A percentile compares a stretch with the other conserved stretches of the same genome.
These are phyloP conservation scores for Moniliophthora roreri DNA, from an alignment of 1,284 basidiomycete genomes.

Conservation along the genomic window DNA sequence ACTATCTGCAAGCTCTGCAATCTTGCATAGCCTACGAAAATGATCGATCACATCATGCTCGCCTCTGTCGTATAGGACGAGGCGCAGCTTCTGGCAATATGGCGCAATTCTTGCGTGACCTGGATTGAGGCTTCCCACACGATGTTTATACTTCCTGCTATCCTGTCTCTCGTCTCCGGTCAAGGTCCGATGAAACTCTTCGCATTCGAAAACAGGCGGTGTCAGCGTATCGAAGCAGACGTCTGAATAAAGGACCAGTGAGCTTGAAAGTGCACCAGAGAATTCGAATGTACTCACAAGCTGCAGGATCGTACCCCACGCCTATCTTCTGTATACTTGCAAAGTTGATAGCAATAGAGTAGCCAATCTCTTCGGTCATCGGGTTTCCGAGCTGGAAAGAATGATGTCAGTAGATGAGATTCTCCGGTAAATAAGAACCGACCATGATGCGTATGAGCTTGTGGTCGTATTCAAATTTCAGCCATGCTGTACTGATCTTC, in stretches of 20 bases:
- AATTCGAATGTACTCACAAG: constrained; percentile 31
- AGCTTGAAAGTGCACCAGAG: constrained; percentile 26
- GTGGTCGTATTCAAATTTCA: constrained; percentile 64
- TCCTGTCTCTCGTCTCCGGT: constrained; percentile 38
- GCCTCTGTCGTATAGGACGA: constrained; percentile 45
- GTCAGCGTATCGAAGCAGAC: constrained; percentile 65
- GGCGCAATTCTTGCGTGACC: constrained; percentile 56
- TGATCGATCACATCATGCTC: constrained; percentile 38
- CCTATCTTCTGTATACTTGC: constrained; percentile 59
- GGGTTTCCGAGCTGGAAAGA: constrained; percentile 51
- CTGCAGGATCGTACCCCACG: constrained; percentile 47
- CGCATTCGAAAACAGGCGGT: constrained; percentile 59
- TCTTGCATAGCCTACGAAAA: constrained; percentile 53
- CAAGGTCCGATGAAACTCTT: constrained; percentile 52
- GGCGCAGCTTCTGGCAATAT: constrained; percentile 66
- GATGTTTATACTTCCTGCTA: constrained; percentile 46
- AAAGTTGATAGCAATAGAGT: constrained; percentile 54
- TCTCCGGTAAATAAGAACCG: constrained; percentile 17
- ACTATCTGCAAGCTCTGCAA: constrained; percentile 42
- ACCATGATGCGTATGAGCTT: constrained; percentile 62
- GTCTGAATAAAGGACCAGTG: constrained; percentile 35
- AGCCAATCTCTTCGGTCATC: constrained; percentile 47
- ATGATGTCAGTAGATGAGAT: constrained; percentile 6
- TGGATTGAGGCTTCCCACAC: constrained; percentile 53
- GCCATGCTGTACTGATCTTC: constrained; percentile 44